Evolutionary conservation across 306 rosid genomes (phyloP).

Genomic region (Acacia crassicarpa): DNA sequence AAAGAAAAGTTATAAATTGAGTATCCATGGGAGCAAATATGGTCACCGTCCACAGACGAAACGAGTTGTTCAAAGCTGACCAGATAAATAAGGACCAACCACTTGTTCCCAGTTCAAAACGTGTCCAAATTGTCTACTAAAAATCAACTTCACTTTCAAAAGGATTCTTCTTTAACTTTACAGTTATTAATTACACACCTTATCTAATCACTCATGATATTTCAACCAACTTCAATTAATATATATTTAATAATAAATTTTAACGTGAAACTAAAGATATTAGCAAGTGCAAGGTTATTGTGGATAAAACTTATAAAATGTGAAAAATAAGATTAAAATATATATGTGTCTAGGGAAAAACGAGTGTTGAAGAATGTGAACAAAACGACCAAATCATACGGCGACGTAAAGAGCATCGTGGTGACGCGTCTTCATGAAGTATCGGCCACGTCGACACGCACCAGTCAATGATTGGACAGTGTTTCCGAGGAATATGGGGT

Average conservation of each 20-base stretch:
- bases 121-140: not conserved
- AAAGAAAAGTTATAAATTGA: not conserved
- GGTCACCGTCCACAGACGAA: not conserved
- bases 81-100: too few species aligned
- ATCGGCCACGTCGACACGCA: not conserved
- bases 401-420: not conserved
- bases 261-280: not conserved
- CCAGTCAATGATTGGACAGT: not conserved
- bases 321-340: too few species aligned
- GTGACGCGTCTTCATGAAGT: not conserved
- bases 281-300: not conserved
- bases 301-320: too few species aligned
- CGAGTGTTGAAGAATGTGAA: not conserved
- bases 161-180: not conserved
- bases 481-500: not conserved
- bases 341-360: too few species aligned
- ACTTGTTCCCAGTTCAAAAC: not conserved
- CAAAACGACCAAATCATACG: not conserved
- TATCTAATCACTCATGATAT: not conserved
- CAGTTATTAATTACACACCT: not conserved
- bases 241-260: too few species aligned
- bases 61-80: slow-evolving; percentile 10
- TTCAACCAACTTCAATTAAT: too few species aligned
- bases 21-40: not conserved
- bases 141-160: not conserved